Percentiles rank a stretch among this genome's conserved stretches.
phyloP scores from a whole-genome alignment of 108 stramenopile species.

The Pseudonitzschia delicatissima region DNA sequence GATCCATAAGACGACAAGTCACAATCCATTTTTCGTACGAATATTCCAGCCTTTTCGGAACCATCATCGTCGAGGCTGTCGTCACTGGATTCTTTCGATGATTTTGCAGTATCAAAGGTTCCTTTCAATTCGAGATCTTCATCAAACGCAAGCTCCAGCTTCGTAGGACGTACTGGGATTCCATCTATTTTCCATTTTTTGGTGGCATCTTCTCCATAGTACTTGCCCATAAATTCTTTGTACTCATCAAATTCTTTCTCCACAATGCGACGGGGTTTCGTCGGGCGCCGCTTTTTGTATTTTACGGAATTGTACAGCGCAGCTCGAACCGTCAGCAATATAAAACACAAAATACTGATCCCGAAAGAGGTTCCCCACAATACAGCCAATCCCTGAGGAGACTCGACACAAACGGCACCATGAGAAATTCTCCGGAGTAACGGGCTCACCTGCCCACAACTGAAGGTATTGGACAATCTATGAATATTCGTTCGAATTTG shows the following conservation, averaged over 20 bases:
- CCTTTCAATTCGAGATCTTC: conserved; percentile 8
- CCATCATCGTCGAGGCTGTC: background rate
- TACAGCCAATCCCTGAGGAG: conserved; percentile 27
- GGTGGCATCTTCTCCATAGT: conserved; percentile 33
- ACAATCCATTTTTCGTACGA: background rate
- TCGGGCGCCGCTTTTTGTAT: conserved; percentile 22
- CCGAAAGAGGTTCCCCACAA: conserved; percentile 25
- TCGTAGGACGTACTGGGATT: background rate
- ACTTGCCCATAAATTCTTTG: conserved; percentile 42
- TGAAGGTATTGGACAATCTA: conserved; percentile 11
- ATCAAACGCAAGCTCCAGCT: conserved; percentile 16
- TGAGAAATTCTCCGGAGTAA: conserved; percentile 28
- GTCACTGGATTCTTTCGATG: background rate
- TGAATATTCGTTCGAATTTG: conserved; percentile 14
- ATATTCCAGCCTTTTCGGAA: conserved; percentile 4
- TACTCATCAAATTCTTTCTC: conserved; percentile 50
- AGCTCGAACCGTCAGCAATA: conserved; percentile 41
- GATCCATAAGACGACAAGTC: background rate
- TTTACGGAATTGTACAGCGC: conserved; percentile 42
- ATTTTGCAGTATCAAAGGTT: conserved; percentile 26
- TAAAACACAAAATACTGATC: conserved; percentile 32
- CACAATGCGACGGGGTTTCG: conserved; percentile 26
- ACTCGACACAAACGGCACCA: conserved; percentile 42
- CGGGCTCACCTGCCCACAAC: conserved; percentile 35
- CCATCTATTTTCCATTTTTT: conserved; percentile 36